A percentile compares a stretch with the other conserved stretches of the same genome.
phyloP scores from a whole-genome alignment of 768 basidiomycete species.

The Tylopilus plumbeoviolaceoides region DNA sequence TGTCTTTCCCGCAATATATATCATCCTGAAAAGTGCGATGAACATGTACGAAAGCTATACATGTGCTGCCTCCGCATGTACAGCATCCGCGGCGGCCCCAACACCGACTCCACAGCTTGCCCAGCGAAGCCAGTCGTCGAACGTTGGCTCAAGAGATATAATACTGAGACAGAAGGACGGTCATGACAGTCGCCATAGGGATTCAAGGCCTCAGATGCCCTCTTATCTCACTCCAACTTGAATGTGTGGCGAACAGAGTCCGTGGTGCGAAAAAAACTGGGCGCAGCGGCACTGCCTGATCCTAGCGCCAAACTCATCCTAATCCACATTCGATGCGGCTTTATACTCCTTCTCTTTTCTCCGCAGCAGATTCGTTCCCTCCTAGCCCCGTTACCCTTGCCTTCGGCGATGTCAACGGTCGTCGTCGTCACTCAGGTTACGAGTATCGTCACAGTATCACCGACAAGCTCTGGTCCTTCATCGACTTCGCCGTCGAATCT shows the following conservation, averaged over 20 bases:
- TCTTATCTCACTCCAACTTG: background rate
- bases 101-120: constrained; percentile 57
- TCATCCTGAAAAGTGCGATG: constrained; percentile 56
- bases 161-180: constrained; percentile 4
- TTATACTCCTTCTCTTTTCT: background rate
- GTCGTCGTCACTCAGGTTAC: constrained; percentile 4
- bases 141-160: constrained; percentile 49
- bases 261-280: constrained; percentile 8
- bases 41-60: constrained; percentile 51
- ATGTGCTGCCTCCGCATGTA: constrained; percentile 61
- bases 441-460: background rate
- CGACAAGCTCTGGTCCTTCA: background rate
- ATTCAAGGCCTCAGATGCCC: background rate
- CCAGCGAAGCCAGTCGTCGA: constrained; percentile 49
- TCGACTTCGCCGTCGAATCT: constrained; percentile 1
- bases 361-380: background rate
- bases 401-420: constrained; percentile 10
- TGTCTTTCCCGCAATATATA: constrained; percentile 67
- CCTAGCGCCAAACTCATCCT: background rate
- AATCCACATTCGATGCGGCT: background rate
- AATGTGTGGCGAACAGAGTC: background rate
- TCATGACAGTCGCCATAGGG: background rate
- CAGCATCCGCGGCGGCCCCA: constrained; percentile 20
- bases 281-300: background rate
- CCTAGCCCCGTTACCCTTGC: background rate